These are phyloP conservation scores for Rhynchospora tenuis DNA, from an alignment of 176 grass and related monocot species.

Conservation along the genomic window DNA sequence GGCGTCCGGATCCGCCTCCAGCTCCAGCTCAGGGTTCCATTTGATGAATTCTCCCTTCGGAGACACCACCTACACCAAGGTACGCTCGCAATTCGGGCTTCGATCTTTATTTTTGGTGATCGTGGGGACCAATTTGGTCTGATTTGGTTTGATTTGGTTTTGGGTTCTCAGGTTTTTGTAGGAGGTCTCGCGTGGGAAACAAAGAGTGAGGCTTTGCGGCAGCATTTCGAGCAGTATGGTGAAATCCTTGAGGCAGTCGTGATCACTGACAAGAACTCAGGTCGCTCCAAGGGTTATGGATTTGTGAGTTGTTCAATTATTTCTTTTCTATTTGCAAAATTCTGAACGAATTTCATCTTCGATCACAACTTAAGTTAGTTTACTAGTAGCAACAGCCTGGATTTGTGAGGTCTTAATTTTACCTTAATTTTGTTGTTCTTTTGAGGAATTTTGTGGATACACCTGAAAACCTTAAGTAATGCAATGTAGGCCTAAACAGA, in stretches of 20 bases:
- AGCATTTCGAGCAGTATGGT: slow-evolving; percentile 74
- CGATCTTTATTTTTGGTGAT: background rate
- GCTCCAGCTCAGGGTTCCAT: slow-evolving; percentile 92
- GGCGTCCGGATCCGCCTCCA: slow-evolving; percentile 90
- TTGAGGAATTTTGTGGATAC: background rate
- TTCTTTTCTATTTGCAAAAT: background rate
- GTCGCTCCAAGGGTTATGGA: slow-evolving; percentile 93
- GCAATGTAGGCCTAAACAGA: background rate
- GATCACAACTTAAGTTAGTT: slow-evolving; percentile 12
- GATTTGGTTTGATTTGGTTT: background rate
- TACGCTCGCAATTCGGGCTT: background rate
- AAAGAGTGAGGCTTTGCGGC: slow-evolving; percentile 67
- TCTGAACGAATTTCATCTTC: background rate
- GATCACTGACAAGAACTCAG: slow-evolving; percentile 83
- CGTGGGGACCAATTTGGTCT: background rate
- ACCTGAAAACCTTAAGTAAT: background rate
- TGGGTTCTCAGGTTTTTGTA: slow-evolving; percentile 45
- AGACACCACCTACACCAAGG: slow-evolving; percentile 93
- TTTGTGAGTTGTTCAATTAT: slow-evolving; percentile 56
- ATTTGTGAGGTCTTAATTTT: background rate
- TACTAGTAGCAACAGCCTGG: background rate
- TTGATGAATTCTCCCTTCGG: slow-evolving; percentile 63
- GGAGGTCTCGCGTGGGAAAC: slow-evolving; percentile 98
- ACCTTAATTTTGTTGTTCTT: background rate
- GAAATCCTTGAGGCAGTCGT: slow-evolving; percentile 96